Conservation (phyloP, 2,329 filamentous ascomycete species). For the Fusarium protoensiforme region DNA sequence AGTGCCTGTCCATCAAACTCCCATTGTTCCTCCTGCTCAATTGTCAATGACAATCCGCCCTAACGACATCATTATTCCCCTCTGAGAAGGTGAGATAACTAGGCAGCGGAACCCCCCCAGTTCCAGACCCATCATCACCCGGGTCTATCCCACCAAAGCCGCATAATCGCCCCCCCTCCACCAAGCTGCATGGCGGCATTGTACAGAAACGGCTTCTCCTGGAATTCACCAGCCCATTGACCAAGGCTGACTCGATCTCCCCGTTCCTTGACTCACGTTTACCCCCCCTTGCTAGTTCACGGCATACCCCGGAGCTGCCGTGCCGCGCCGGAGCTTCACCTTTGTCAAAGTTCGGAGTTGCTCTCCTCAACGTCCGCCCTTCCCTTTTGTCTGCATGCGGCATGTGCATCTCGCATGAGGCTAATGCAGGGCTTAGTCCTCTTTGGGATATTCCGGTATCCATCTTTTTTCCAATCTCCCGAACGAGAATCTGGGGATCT, state of each 20-base stretch:
- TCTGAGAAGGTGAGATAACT: not conserved
- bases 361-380: not conserved
- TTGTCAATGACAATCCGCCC: not conserved
- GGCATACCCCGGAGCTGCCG: not conserved
- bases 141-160: not conserved
- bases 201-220: not conserved
- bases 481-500: constrained; percentile 35
- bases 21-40: not conserved
- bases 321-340: constrained; percentile 13
- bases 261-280: not conserved
- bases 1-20: not conserved
- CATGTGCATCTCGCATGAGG: constrained; percentile 25
- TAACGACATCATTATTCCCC: not conserved
- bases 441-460: constrained; percentile 35
- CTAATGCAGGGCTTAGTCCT: constrained; percentile 33
- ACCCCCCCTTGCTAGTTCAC: not conserved
- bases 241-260: constrained; percentile 11
- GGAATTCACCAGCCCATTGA: not conserved
- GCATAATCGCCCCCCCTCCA: not conserved
- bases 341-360: constrained; percentile 9
- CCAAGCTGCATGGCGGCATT: not conserved
- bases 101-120: not conserved
- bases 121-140: not conserved
- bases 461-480: constrained; percentile 5
- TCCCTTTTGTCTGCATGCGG: not conserved